phyloP scores from a whole-genome alignment of 176 grass and related monocot genomes.

The Zea mays region Zm-B73-REFERENCE-NAM-5.0 NC_050096.1:243129001-243129500 shows the following conservation, averaged over 20 bases:
- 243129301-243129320: conserved; percentile 86
- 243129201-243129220: conserved; percentile 49
- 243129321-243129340: conserved; percentile 69
- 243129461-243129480: background rate
- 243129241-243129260: conserved; percentile 59
- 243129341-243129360: conserved; percentile 63
- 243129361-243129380: conserved; percentile 53
- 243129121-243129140: conserved; percentile 47
- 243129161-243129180: conserved; percentile 37
- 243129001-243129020: conserved; percentile 9
- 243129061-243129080: conserved; percentile 38
- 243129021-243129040: conserved; percentile 28
- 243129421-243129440: background rate
- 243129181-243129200: background rate
- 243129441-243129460: background rate
- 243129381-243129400: conserved; percentile 11
- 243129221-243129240: conserved; percentile 49
- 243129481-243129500: conserved; percentile 28
- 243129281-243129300: conserved; percentile 54
- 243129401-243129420: background rate
- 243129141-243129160: conserved; percentile 28
- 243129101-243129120: conserved; percentile 15
- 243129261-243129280: conserved; percentile 70
- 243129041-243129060: conserved; percentile 55
- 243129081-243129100: conserved; percentile 36